Conservation (phyloP, 768 basidiomycete genomes). For the Suillus luteus region DNA sequence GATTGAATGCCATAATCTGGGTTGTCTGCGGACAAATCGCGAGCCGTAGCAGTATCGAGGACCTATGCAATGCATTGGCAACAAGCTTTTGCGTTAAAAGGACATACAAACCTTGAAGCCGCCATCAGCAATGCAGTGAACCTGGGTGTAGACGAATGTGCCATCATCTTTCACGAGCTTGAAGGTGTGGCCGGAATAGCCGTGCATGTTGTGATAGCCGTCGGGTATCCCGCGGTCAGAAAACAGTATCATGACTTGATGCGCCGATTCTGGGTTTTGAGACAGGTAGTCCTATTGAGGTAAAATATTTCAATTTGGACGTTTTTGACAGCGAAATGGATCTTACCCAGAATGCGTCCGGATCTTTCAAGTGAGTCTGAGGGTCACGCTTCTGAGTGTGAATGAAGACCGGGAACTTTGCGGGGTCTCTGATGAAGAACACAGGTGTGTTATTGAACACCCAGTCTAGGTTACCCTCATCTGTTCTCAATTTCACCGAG, state of each 20-base stretch:
- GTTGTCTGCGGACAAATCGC: slow-evolving; percentile 67
- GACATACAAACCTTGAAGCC: slow-evolving; percentile 69
- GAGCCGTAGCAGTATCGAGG: slow-evolving; percentile 67
- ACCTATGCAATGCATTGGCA: slow-evolving; percentile 47
- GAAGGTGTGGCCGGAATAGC: slow-evolving; percentile 92
- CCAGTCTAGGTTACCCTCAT: slow-evolving; percentile 91
- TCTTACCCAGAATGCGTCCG: slow-evolving; percentile 81
- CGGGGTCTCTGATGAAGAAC: slow-evolving; percentile 86
- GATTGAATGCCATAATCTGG: slow-evolving; percentile 83
- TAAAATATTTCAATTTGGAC: slow-evolving; percentile 33
- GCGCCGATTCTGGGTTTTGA: slow-evolving; percentile 87
- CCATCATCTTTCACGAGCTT: slow-evolving; percentile 87
- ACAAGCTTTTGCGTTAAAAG: not conserved
- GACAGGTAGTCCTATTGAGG: slow-evolving; percentile 77
- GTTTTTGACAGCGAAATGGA: slow-evolving; percentile 19
- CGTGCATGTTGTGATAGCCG: slow-evolving; percentile 86
- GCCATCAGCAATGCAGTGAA: slow-evolving; percentile 76
- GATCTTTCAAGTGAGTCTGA: slow-evolving; percentile 87
- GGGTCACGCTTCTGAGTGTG: slow-evolving; percentile 93
- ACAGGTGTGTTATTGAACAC: slow-evolving; percentile 93
- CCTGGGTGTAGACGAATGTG: slow-evolving; percentile 82
- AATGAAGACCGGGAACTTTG: slow-evolving; percentile 93
- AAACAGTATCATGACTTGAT: slow-evolving; percentile 88
- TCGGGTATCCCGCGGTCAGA: slow-evolving; percentile 95
- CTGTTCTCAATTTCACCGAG: slow-evolving; percentile 84